These are phyloP conservation scores for Maudiozyma humilis DNA, from an alignment of 1,139 yeast species.

Conservation along the genomic window DNA sequence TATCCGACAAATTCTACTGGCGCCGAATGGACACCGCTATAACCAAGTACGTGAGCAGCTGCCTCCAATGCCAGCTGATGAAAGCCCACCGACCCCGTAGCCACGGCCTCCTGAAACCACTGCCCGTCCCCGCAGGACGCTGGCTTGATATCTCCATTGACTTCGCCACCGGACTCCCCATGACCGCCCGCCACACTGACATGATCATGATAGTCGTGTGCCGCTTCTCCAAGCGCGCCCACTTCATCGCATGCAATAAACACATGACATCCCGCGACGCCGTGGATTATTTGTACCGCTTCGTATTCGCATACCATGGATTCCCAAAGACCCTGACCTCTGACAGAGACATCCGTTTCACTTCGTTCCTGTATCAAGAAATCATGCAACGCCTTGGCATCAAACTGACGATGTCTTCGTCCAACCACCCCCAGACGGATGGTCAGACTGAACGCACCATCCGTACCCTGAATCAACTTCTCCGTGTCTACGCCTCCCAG, in stretches of 20 bases:
- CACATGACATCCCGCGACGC: constrained; percentile 1
- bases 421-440: constrained; percentile 22
- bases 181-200: background rate
- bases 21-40: constrained; percentile 5
- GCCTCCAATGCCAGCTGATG: constrained; percentile 11
- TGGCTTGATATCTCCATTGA: background rate
- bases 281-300: constrained; percentile 7
- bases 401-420: constrained; percentile 14
- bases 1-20: constrained; percentile 13
- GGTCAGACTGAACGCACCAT: constrained; percentile 23
- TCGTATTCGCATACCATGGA: constrained; percentile 14
- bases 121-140: too few species aligned
- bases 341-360: constrained; percentile 14
- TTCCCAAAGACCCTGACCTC: constrained; percentile 12
- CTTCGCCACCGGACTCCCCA: background rate
- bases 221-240: constrained; percentile 14
- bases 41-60: constrained; percentile 5
- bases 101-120: constrained; percentile 1
- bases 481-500: constrained; percentile 10
- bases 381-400: constrained; percentile 12
- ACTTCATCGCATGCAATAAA: constrained; percentile 12
- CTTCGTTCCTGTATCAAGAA: constrained; percentile 9
- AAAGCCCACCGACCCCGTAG: constrained; percentile 6
- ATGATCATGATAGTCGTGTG: background rate
- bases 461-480: constrained; percentile 11